A percentile compares a stretch with the other conserved stretches of the same genome.
Evolutionary conservation across 2,329 filamentous ascomycete species (phyloP).

Genomic region (Alternaria tenuissima): DNA sequence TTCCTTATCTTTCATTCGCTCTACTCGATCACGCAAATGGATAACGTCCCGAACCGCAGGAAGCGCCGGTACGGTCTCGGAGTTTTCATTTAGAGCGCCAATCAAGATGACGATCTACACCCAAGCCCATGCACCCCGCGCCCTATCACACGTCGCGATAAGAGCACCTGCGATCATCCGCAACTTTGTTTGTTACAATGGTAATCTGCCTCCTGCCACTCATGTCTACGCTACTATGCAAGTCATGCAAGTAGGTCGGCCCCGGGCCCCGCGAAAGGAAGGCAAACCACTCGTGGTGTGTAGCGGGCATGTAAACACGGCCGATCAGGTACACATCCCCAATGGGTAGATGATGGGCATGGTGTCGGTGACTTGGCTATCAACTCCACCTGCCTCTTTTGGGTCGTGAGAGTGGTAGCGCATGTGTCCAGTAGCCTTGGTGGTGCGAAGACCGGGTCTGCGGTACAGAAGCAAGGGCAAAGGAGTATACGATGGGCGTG

Average conservation of each 20-base stretch:
- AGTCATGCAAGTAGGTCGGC: slow-evolving; percentile 40
- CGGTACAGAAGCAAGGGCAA: slow-evolving; percentile 21
- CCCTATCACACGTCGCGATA: slow-evolving; percentile 42
- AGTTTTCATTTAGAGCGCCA: slow-evolving; percentile 33
- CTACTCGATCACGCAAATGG: slow-evolving; percentile 20
- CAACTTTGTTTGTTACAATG: slow-evolving; percentile 22
- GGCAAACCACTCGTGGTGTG: slow-evolving; percentile 25
- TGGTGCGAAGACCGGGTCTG: slow-evolving; percentile 6
- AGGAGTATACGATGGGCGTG: slow-evolving; percentile 27
- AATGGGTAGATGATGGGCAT: slow-evolving; percentile 26
- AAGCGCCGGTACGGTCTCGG: slow-evolving; percentile 22
- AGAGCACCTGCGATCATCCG: slow-evolving; percentile 33
- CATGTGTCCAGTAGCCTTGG: slow-evolving; percentile 12
- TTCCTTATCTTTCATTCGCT: slow-evolving; percentile 32
- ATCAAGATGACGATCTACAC: slow-evolving; percentile 35
- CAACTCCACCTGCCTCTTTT: slow-evolving; percentile 38
- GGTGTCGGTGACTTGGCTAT: slow-evolving; percentile 26
- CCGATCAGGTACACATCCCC: slow-evolving; percentile 33
- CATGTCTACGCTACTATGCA: slow-evolving; percentile 25
- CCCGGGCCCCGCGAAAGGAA: slow-evolving; percentile 37
- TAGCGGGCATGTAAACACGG: slow-evolving; percentile 15
- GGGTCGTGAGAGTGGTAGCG: slow-evolving; percentile 29
- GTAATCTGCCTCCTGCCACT: slow-evolving; percentile 30
- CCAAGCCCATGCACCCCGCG: slow-evolving; percentile 19
- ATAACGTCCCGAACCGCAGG: slow-evolving; percentile 28